Evolutionary conservation across 2,329 filamentous ascomycete genomes (phyloP).

Genomic region (Aspergillus arachidicola): DNA sequence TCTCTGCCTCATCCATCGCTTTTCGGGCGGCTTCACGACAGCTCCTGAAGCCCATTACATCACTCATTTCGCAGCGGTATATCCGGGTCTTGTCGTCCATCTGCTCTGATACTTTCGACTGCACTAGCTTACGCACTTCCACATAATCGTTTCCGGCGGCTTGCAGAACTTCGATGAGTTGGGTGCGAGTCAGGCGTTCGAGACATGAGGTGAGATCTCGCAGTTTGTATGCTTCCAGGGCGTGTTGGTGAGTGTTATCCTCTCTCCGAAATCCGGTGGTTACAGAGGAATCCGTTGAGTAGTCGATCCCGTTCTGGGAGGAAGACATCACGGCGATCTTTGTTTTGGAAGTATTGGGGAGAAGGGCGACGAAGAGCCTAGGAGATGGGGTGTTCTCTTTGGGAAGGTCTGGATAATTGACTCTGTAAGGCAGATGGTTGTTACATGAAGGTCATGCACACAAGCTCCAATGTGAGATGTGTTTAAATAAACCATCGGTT

Average conservation of each 20-base stretch:
- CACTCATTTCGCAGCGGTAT: not conserved
- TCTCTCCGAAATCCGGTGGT: not conserved
- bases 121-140: not conserved
- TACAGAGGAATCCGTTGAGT: not conserved
- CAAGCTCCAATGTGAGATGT: too few relatives aligned
- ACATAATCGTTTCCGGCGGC: not conserved
- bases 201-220: not conserved
- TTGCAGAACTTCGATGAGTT: not conserved
- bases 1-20: not conserved
- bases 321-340: not conserved
- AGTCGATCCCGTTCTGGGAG: not conserved
- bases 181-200: not conserved
- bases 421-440: too few relatives aligned
- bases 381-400: not conserved
- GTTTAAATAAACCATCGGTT: not conserved
- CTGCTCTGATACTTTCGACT: not conserved
- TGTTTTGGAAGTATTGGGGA: not conserved
- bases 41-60: not conserved
- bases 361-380: not conserved
- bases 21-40: not conserved
- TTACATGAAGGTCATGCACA: not conserved
- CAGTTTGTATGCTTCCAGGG: not conserved
- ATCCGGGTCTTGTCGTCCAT: not conserved
- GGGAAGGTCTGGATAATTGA: not conserved
- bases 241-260: not conserved